Evolutionary conservation across 2,329 filamentous ascomycete species (phyloP).

Genomic region (Aspergillus sp.): DNA sequence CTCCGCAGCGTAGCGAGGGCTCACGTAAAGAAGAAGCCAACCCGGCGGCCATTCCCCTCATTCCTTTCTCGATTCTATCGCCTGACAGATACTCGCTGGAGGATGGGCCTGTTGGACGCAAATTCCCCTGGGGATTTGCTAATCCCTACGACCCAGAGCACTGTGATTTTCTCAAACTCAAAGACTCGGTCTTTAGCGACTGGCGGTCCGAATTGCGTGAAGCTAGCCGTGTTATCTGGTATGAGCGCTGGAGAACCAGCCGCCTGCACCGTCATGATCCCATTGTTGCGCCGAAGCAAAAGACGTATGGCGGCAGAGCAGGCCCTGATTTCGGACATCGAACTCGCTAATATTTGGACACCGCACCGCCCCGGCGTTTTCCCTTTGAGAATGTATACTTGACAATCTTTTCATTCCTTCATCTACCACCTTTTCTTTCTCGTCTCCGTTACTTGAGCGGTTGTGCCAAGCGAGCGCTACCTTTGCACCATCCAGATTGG

Average conservation of each 20-base stretch:
- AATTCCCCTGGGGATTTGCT: constrained; percentile 95
- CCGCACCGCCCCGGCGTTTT: not conserved
- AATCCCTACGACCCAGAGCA: constrained; percentile 88
- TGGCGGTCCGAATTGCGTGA: constrained; percentile 91
- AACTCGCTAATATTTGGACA: constrained; percentile 3
- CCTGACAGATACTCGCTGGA: constrained; percentile 79
- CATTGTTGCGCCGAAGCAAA: constrained; percentile 21
- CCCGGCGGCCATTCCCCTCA: constrained; percentile 57
- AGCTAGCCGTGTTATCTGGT: constrained; percentile 88
- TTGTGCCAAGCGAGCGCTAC: not conserved
- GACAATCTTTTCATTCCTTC: constrained; percentile 2
- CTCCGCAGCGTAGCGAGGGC: constrained; percentile 41
- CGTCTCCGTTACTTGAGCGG: not conserved
- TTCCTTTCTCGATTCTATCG: constrained; percentile 90
- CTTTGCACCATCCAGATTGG: not conserved
- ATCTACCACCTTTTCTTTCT: not conserved
- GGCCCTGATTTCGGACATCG: constrained; percentile 24
- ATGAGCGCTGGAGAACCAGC: constrained; percentile 85
- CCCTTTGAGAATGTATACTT: not conserved
- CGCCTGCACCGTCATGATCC: constrained; percentile 38
- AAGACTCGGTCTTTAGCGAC: constrained; percentile 88
- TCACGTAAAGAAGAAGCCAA: constrained; percentile 47
- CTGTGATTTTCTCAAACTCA: constrained; percentile 89
- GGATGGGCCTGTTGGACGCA: constrained; percentile 65
- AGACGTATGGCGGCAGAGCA: constrained; percentile 28